Evolutionary conservation across 257 asterid species (phyloP).

Genomic region (Fraxinus americana): DNA sequence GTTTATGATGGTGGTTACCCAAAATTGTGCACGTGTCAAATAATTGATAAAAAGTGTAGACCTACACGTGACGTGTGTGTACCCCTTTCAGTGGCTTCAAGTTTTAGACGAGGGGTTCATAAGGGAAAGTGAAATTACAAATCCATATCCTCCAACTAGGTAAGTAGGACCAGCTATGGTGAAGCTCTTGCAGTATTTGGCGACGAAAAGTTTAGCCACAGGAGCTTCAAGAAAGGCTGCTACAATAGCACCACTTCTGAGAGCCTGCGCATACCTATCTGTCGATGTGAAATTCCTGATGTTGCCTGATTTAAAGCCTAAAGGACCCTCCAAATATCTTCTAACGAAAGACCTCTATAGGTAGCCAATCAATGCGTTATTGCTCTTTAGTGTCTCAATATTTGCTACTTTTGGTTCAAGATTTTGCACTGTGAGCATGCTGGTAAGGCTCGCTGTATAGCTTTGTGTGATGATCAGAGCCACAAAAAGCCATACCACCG

Average conservation of each 20-base stretch:
- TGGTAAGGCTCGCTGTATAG: constrained; percentile 46
- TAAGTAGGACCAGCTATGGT: constrained; percentile 39
- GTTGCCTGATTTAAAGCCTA: constrained; percentile 20
- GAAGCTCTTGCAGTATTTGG: constrained; percentile 47
- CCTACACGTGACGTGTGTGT: no score
- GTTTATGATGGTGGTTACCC: no score
- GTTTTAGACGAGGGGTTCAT: no score
- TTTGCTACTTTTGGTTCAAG: constrained; percentile 34
- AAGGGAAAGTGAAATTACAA: constrained; percentile 23
- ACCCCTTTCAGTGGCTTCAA: no score
- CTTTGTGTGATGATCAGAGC: constrained; percentile 45
- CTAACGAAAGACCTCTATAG: constrained; percentile 31
- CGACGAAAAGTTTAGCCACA: constrained; percentile 35
- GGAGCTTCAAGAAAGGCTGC: constrained; percentile 49
- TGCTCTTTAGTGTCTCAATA: constrained; percentile 29
- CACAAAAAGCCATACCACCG: constrained; percentile 42
- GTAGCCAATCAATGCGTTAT: constrained; percentile 35
- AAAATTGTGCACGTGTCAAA: no score
- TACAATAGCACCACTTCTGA: constrained; percentile 32
- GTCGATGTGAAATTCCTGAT: constrained; percentile 2
- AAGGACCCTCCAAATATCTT: constrained; percentile 19
- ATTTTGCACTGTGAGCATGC: constrained; percentile 41
- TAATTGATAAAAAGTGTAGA: no score
- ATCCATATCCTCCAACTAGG: constrained; percentile 50
- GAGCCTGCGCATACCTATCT: constrained; percentile 26